phyloP scores from a whole-genome alignment of 2,329 filamentous ascomycete genomes.

The Calonectria hawksworthii region DNA sequence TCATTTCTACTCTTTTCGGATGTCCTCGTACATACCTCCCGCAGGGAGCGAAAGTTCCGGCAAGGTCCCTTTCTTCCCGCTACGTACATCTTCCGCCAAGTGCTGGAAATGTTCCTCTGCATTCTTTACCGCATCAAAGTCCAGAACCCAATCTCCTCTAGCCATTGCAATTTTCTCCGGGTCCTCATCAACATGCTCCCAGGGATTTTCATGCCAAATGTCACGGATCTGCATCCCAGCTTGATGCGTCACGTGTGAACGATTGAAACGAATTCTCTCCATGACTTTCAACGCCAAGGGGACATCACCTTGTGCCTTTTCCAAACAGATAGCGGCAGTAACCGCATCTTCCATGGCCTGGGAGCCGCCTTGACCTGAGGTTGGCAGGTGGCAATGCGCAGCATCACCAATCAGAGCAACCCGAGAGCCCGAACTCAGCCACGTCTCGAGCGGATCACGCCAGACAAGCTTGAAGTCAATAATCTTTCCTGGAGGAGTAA shows the following conservation, averaged over 20 bases:
- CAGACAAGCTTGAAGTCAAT: too few species aligned
- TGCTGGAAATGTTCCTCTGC: slow-evolving; percentile 11
- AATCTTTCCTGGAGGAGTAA: too few species aligned
- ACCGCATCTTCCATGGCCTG: slow-evolving; percentile 39
- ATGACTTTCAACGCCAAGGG: neutral
- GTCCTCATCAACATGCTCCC: neutral
- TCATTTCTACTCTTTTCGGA: neutral
- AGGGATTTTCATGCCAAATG: neutral
- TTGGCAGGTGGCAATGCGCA: slow-evolving; percentile 37
- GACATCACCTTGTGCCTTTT: too few species aligned
- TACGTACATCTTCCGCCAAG: neutral
- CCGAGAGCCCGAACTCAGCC: neutral
- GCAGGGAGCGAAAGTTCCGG: slow-evolving; percentile 14
- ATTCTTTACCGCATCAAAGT: neutral
- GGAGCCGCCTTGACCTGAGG: slow-evolving; percentile 34
- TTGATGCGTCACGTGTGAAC: slow-evolving; percentile 8
- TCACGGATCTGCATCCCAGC: neutral
- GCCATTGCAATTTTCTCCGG: neutral
- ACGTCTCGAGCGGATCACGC: too few species aligned
- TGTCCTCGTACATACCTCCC: neutral
- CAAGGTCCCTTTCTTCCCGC: neutral
- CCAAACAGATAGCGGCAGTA: neutral
- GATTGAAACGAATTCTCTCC: slow-evolving; percentile 18
- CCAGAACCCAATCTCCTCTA: neutral
- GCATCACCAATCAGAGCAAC: slow-evolving; percentile 35